Evolutionary conservation across 495 filamentous ascomycete genomes (phyloP), one percentile per base, ranked within the genome.

Genomic region (Xylaria bambusicola): DNA sequence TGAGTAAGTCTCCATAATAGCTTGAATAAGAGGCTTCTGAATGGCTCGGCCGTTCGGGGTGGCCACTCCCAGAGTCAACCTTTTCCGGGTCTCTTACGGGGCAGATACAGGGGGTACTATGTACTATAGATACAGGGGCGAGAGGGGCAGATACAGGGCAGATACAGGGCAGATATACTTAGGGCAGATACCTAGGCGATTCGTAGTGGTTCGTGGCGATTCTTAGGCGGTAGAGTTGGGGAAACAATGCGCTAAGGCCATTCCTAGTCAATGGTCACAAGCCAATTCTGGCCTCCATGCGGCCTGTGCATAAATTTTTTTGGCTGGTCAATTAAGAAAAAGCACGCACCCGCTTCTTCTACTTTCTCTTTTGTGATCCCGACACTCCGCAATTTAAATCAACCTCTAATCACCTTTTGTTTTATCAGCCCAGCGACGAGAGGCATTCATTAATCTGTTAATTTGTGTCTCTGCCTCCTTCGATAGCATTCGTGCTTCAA

Each of bases 1-100:
- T 58, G 65, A 62, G 53, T 18, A 47, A 64, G 59, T 40, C 64
- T 55, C 56, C 59, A 47, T 29, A 48, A 48, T 38, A 18, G n/a
- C 47, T 47, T 6, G 12, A n/a, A 13, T 18, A 47, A 18, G 15
- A 12, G n/a, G 5, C n/a, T 42, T 51, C 38, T 58, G 23, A 40
- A 23, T 58, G 45, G 45, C 23, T 58, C 47, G 46, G 47, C 45
- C 56, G 13, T 20, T 58, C 56, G 47, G 55, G 33, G 56, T 65
- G 4, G 59, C 68, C 1, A 56, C 29, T 5, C n/a, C n/a, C n/a
- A n/a, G n/a, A n/a, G n/a, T n/a, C n/a, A n/a, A n/a, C n/a, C n/a
- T n/a, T n/a, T n/a, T n/a, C n/a, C n/a, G n/a, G n/a, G n/a, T n/a
- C n/a, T n/a, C n/a, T n/a, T n/a, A n/a, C n/a, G n/a, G n/a, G n/a